These are phyloP conservation scores for Gentiana dahurica DNA, from an alignment of 257 asterid genomes.

Conservation along the genomic window DNA sequence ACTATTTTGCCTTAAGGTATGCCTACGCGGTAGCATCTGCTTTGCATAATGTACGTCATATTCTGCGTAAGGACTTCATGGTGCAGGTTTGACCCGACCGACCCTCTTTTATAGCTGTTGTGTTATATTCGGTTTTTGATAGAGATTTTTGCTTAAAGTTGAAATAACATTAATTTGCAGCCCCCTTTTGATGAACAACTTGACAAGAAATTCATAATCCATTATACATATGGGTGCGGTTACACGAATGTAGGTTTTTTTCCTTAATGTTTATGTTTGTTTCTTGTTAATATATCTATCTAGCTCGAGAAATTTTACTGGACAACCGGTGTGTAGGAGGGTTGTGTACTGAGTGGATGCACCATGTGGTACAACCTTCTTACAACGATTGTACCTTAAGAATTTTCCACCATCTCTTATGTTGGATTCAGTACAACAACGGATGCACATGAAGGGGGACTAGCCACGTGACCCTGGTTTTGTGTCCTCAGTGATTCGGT, in stretches of 20 bases:
- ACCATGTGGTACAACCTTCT: no score
- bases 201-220: slow-evolving; percentile 68
- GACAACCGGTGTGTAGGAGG: no score
- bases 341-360: no score
- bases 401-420: background rate
- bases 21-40: slow-evolving; percentile 95
- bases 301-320: no score
- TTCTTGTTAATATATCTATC: no score
- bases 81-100: slow-evolving; percentile 44
- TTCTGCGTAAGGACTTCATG: slow-evolving; percentile 86
- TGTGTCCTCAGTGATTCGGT: no score
- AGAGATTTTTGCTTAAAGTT: no score
- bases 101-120: slow-evolving; percentile 3
- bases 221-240: slow-evolving; percentile 90
- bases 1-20: slow-evolving; percentile 41
- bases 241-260: slow-evolving; percentile 67
- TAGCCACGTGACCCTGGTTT: no score
- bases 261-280: background rate
- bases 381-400: no score
- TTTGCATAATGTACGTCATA: slow-evolving; percentile 73
- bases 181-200: slow-evolving; percentile 80
- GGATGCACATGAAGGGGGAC: no score
- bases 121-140: background rate
- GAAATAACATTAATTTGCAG: slow-evolving; percentile 20
- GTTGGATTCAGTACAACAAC: no score